These are phyloP conservation scores for Cynanchum wilfordii DNA, from an alignment of 257 asterid genomes.

Conservation along the genomic window DNA sequence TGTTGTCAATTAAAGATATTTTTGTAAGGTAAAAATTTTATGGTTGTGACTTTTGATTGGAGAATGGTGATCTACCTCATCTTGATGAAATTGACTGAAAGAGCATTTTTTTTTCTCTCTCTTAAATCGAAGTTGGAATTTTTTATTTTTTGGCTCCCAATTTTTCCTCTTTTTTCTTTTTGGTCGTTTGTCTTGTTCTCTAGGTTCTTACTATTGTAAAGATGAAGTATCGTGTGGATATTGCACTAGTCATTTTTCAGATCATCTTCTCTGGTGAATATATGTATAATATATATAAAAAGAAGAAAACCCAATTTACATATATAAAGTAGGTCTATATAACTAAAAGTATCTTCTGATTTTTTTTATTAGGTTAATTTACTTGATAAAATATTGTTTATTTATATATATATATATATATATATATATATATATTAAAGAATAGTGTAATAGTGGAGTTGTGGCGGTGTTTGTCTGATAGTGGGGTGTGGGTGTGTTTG, in stretches of 20 bases:
- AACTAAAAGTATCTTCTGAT: not conserved
- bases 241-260: constrained; percentile 4
- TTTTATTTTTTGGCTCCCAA: too few relatives aligned
- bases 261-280: not conserved
- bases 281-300: too few relatives aligned
- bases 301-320: too few relatives aligned
- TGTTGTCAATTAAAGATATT: not conserved
- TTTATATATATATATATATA: too few relatives aligned
- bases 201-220: not conserved
- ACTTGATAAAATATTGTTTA: too few relatives aligned
- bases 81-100: not conserved
- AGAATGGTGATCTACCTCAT: not conserved
- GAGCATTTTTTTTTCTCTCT: not conserved
- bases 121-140: not conserved
- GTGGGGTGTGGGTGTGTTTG: constrained; percentile 16
- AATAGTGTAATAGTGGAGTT: not conserved
- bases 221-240: not conserved
- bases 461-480: constrained; percentile 8
- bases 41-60: not conserved
- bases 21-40: not conserved
- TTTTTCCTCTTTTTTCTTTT: too few relatives aligned
- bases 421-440: not conserved
- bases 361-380: not conserved
- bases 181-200: not conserved
- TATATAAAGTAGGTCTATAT: too few relatives aligned